Evolutionary conservation across 1,284 basidiomycete genomes (phyloP).

Genomic region (Trametes hirsuta): DNA sequence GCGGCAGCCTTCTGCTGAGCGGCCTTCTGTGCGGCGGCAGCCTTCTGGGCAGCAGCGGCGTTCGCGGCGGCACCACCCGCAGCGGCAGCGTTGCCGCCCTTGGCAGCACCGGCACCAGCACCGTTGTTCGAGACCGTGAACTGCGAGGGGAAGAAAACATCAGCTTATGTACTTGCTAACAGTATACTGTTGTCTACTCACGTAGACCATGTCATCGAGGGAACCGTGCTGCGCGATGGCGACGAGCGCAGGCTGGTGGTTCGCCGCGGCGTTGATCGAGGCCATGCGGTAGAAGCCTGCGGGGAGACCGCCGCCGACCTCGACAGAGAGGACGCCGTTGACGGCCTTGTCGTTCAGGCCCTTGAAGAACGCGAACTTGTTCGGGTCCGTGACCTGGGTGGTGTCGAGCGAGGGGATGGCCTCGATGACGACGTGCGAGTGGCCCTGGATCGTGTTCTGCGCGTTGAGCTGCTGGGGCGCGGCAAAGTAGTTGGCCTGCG

Average conservation of each 20-base stretch:
- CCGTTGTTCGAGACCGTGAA: slow-evolving; percentile 35
- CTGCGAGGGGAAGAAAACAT: too few relatives aligned
- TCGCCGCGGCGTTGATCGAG: slow-evolving; percentile 55
- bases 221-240: slow-evolving; percentile 64
- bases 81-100: slow-evolving; percentile 10
- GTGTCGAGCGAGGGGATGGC: slow-evolving; percentile 45
- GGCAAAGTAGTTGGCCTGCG: slow-evolving; percentile 50
- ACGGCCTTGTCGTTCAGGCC: slow-evolving; percentile 51
- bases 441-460: slow-evolving; percentile 50
- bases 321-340: slow-evolving; percentile 51
- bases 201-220: slow-evolving; percentile 61
- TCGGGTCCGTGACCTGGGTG: slow-evolving; percentile 52
- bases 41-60: slow-evolving; percentile 12
- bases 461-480: slow-evolving; percentile 50
- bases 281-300: slow-evolving; percentile 59
- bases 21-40: slow-evolving; percentile 17
- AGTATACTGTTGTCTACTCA: slow-evolving; percentile 33
- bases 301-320: slow-evolving; percentile 54
- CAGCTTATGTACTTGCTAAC: too few relatives aligned
- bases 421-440: slow-evolving; percentile 64
- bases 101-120: not conserved
- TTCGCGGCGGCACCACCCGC: slow-evolving; percentile 16
- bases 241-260: slow-evolving; percentile 57
- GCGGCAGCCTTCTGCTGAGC: slow-evolving; percentile 9
- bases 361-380: slow-evolving; percentile 63